Evolutionary conservation across 2,329 filamentous ascomycete species (phyloP), one percentile per base, ranked within the genome.

Genomic region (Tolypocladium sp.): DNA sequence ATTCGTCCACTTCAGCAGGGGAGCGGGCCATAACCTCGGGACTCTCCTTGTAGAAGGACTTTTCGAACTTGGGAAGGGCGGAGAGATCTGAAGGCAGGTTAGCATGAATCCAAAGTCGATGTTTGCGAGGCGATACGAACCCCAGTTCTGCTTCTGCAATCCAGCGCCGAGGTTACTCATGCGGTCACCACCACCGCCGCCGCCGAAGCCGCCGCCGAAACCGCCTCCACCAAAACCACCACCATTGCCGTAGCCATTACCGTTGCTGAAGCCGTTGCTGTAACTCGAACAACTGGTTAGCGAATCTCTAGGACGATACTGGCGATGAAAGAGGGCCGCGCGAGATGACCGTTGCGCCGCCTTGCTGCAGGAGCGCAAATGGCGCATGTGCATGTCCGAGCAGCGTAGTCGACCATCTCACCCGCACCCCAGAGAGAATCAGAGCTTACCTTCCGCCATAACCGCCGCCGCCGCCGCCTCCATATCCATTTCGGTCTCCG

Each of bases 11-110:
- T 63, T 97, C 93, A 59, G 84, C 84, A 49, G 84, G 74, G 15
- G 91, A 86, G 70, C 94, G 90, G 68, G 76, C 80, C 62, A 86
- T 77, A 62, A 99, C 93, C 61, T 85, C 85, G 38, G 88, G 82
- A 72, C 94, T 87, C 78, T 97, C 94, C 81, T 97, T 96, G 85
- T 99, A 99, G 80, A 99, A 99, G 10, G 90, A 92, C 79, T 99
- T 99, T 74, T 99, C 94, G 78, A 99, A 99, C 77, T 97, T 97
- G 68, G 94, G 93, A 53, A 99, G 72, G 8, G 87, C 74, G 70
- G 74, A 80, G 58, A 94, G 69, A 73, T 99, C 94, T 94, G 65
- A 25, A 42, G 8, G 27, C 51, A 22, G 7, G 60, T 71, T 68
- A 72, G 68, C 59, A 62, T 51, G 61, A n/a, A 59, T 44, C 5